Conservation (phyloP, 441 rosid species). For the Gossypium davidsonii region DNA sequence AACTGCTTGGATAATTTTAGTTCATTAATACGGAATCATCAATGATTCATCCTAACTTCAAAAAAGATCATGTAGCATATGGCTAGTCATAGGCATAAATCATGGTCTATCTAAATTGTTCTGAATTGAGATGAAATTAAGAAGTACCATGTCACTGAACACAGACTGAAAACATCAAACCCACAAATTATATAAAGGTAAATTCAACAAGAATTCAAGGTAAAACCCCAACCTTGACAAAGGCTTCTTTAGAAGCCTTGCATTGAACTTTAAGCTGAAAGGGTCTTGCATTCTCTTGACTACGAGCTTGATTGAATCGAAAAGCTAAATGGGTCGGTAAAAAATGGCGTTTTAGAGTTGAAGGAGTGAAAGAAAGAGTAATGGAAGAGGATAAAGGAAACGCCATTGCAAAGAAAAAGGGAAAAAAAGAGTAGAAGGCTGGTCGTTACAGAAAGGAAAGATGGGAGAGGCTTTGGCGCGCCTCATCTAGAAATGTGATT, state of each 20-base stretch:
- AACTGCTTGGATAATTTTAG: background rate
- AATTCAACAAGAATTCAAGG: background rate
- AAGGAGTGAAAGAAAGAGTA: constrained; percentile 16
- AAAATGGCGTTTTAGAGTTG: constrained; percentile 15
- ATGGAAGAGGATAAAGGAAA: constrained; percentile 37
- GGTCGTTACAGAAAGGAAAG: constrained; percentile 15
- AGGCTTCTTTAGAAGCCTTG: constrained; percentile 18
- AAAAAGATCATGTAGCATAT: background rate
- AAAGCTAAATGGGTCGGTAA: constrained; percentile 25
- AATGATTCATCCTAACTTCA: background rate
- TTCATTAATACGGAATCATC: background rate
- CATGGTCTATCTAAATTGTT: background rate
- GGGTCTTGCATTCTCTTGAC: constrained; percentile 15
- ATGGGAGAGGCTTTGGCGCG: constrained; percentile 32
- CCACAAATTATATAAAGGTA: background rate
- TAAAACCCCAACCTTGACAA: constrained; percentile 28
- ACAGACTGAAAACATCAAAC: background rate
- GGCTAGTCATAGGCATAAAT: background rate
- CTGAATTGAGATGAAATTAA: background rate
- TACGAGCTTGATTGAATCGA: constrained; percentile 13
- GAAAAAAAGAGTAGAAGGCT: background rate
- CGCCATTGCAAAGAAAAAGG: constrained; percentile 37
- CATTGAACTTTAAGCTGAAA: constrained; percentile 22
- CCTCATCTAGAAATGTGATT: constrained; percentile 27
- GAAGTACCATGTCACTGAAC: background rate